Conservation (phyloP, 108 stramenopile species). For the Cylindrotheca closterium region DNA sequence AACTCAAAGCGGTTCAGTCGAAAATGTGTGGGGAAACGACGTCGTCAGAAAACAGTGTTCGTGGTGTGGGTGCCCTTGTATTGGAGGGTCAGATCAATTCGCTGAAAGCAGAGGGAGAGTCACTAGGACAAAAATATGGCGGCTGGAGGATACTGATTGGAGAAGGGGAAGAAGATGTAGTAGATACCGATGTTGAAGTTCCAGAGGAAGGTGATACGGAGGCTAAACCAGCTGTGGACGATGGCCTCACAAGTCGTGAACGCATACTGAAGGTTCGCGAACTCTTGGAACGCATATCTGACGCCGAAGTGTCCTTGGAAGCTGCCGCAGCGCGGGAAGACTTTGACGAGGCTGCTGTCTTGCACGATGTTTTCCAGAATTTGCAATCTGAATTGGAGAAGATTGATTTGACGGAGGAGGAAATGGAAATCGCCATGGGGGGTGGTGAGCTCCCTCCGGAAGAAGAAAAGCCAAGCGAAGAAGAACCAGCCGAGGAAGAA, state of each 20-base stretch:
- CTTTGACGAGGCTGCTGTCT: constrained; percentile 48
- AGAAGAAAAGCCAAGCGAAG: neutral
- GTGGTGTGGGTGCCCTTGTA: constrained; percentile 70
- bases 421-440: constrained; percentile 39
- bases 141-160: constrained; percentile 53
- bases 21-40: constrained; percentile 39
- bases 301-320: constrained; percentile 38
- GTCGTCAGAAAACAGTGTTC: constrained; percentile 47
- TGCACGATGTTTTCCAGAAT: constrained; percentile 41
- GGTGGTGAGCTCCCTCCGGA: constrained; percentile 14
- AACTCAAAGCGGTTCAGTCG: constrained; percentile 39
- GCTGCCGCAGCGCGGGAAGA: constrained; percentile 51
- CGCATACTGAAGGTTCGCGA: constrained; percentile 30
- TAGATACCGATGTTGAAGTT: constrained; percentile 6
- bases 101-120: constrained; percentile 50
- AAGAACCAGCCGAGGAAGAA: constrained; percentile 25
- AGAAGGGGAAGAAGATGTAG: constrained; percentile 18
- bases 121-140: constrained; percentile 64
- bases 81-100: constrained; percentile 68
- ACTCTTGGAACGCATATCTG: constrained; percentile 24
- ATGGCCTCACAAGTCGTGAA: constrained; percentile 25
- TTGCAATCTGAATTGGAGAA: constrained; percentile 34
- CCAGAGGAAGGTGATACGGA: constrained; percentile 5
- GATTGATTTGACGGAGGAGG: constrained; percentile 49
- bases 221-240: constrained; percentile 6